Base-by-base conservation (phyloP, 1,139 yeast species). In the Nadsonia commutata region DNA sequence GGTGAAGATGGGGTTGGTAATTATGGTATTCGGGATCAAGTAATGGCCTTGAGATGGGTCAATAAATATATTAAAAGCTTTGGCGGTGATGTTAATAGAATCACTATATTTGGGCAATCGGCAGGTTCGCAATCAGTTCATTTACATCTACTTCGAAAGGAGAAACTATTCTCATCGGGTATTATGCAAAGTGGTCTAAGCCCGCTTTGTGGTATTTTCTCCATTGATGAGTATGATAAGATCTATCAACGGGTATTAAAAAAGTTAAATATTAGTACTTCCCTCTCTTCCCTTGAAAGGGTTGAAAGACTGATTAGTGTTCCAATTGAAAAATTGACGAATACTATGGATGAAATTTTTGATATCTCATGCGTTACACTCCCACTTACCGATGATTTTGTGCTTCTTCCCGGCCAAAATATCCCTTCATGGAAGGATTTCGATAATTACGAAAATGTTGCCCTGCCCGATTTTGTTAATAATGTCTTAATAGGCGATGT, bases 1-100 rank as follows among this genome's bases (percentile, higher is more conserved):
- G 33, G 38, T 17, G 43, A 39, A 11, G 38, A 40, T 5, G 20
- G 36, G 33, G 43, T 40, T 7, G 43, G 43, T 13, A 40, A 40
- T 13, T 40, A 39, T 38, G 43, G 43, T 19, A 39, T 39, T 20
- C 11, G 43, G 21, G 43, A 40, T 11, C 43, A 40, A 16, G 37
- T 23, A 11, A 21, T 31, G 4, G 43, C 43, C 17, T 3, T 40
- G 20, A 16, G 38, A 8, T 40, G 43, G 43, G 38, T 40, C 22
- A 20, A 33, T 21, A 36, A 23, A 13, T 19, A 40, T 20, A 40
- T 40, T 20, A 23, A 20, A 3, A 33, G 27, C 27, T 40, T 40
- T 37, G 43, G 43, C 7, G 43, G 43, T 2, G 43, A 40, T 20
- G 27, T 11, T 6, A 20, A 41, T 23, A 37, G 43, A 3, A 33